Conservation (phyloP, 2,329 filamentous ascomycete genomes). For the Aspergillus proliferans region DNA sequence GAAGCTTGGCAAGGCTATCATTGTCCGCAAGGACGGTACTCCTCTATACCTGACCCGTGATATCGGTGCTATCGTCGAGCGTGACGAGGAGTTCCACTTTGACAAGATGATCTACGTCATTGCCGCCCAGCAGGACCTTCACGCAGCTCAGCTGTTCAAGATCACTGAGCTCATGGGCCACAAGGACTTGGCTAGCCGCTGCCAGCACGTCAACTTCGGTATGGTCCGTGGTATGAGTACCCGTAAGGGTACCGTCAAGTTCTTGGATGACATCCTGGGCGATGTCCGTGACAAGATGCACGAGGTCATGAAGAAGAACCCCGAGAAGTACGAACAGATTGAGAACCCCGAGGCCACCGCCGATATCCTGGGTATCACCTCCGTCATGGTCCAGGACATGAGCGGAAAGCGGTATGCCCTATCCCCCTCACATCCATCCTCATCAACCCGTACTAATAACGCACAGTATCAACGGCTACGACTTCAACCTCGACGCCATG, state of each 20-base stretch:
- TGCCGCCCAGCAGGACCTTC: slow-evolving; percentile 58
- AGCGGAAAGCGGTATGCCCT: slow-evolving; percentile 71
- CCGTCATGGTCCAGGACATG: slow-evolving; percentile 98
- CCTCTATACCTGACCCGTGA: slow-evolving; percentile 65
- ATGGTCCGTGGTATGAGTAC: slow-evolving; percentile 62
- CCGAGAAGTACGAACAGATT: slow-evolving; percentile 83
- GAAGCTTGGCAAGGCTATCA: slow-evolving; percentile 61
- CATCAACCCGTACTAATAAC: slow-evolving; percentile 42
- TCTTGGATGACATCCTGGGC: slow-evolving; percentile 64
- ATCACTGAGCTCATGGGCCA: slow-evolving; percentile 57
- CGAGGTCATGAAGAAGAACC: slow-evolving; percentile 89
- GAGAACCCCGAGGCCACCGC: slow-evolving; percentile 74
- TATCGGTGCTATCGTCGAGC: slow-evolving; percentile 59
- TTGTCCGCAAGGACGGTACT: slow-evolving; percentile 62
- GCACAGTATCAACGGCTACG: slow-evolving; percentile 55
- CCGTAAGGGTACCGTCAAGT: slow-evolving; percentile 66
- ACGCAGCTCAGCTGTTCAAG: slow-evolving; percentile 60
- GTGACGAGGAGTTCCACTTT: slow-evolving; percentile 56
- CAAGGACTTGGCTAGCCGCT: slow-evolving; percentile 54
- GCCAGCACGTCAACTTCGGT: slow-evolving; percentile 60
- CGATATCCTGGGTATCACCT: slow-evolving; percentile 84
- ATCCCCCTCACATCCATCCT: slow-evolving; percentile 4
- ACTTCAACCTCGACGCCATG: slow-evolving; percentile 61
- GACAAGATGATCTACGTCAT: slow-evolving; percentile 66
- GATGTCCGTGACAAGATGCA: slow-evolving; percentile 94